These are phyloP conservation scores for Claviceps spartinae DNA, from an alignment of 2,329 filamentous ascomycete genomes.

Conservation along the genomic window DNA sequence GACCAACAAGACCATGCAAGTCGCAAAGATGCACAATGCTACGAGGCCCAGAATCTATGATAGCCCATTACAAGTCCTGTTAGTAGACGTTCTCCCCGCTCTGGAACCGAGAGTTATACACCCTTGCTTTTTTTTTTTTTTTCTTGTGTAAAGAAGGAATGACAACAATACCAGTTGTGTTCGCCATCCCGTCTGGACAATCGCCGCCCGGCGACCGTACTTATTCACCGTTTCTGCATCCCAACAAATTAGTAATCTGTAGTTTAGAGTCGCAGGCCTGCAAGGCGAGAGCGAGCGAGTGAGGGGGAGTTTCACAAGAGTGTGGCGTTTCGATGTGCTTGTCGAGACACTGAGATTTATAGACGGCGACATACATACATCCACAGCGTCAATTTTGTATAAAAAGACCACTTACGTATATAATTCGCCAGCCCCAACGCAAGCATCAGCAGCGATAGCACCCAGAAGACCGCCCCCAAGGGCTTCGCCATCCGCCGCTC, in stretches of 20 bases:
- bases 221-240: conserved; percentile 54
- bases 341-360: no score
- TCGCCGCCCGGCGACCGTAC: conserved; percentile 63
- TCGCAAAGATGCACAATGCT: conserved; percentile 48
- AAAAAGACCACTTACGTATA: conserved; percentile 35
- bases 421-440: conserved; percentile 74
- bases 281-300: no score
- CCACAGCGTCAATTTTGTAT: no score
- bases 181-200: conserved; percentile 89
- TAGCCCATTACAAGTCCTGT: not conserved
- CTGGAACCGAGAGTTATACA: no score
- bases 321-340: no score
- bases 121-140: not conserved
- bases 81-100: not conserved
- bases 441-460: conserved; percentile 64
- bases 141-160: not conserved
- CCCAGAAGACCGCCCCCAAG: conserved; percentile 80
- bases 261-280: no score
- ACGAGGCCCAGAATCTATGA: conserved; percentile 47
- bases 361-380: no score
- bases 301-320: no score
- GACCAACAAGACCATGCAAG: conserved; percentile 49
- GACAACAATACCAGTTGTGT: conserved; percentile 58
- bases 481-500: conserved; percentile 72
- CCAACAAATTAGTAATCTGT: no score